Evolutionary conservation across 345 rosid species (phyloP).

Genomic region (Turritis glabra): DNA sequence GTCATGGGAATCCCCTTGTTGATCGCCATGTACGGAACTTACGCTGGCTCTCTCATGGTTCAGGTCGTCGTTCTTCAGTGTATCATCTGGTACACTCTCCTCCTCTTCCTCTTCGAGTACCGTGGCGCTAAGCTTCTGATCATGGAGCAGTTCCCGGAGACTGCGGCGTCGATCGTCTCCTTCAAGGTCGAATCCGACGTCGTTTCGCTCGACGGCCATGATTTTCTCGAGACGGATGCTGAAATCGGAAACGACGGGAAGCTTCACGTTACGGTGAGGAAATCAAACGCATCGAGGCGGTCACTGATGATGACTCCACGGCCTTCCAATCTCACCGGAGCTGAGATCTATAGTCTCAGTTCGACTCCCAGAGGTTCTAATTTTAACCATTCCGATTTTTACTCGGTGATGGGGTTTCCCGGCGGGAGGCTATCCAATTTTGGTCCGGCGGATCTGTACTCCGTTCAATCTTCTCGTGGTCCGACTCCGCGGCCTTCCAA

Average conservation of each 20-base stretch:
- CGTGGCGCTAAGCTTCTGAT: constrained; percentile 87
- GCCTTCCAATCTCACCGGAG: constrained; percentile 88
- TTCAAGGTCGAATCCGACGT: constrained; percentile 91
- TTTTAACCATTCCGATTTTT: constrained; percentile 84
- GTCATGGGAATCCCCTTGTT: constrained; percentile 96
- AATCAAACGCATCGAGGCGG: constrained; percentile 76
- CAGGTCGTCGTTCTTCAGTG: constrained; percentile 95
- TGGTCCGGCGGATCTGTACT: constrained; percentile 77
- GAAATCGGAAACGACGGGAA: constrained; percentile 86
- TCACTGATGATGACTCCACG: constrained; percentile 79
- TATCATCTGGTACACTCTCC: constrained; percentile 94
- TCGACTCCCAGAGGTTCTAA: constrained; percentile 96
- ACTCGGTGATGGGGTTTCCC: constrained; percentile 82
- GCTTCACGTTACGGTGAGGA: constrained; percentile 85
- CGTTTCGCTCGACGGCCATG: constrained; percentile 77
- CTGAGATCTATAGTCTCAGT: constrained; percentile 86
- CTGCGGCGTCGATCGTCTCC: constrained; percentile 88
- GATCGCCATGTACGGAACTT: constrained; percentile 81
- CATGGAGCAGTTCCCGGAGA: constrained; percentile 95
- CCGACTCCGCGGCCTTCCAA: constrained; percentile 82
- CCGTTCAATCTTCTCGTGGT: constrained; percentile 77
- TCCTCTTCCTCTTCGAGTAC: constrained; percentile 84
- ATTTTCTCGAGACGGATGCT: constrained; percentile 82
- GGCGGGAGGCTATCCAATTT: constrained; percentile 79
- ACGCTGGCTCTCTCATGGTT: constrained; percentile 83